These are phyloP conservation scores for Termitomyces sp. DNA, from an alignment of 768 basidiomycete species.

Conservation along the genomic window DNA sequence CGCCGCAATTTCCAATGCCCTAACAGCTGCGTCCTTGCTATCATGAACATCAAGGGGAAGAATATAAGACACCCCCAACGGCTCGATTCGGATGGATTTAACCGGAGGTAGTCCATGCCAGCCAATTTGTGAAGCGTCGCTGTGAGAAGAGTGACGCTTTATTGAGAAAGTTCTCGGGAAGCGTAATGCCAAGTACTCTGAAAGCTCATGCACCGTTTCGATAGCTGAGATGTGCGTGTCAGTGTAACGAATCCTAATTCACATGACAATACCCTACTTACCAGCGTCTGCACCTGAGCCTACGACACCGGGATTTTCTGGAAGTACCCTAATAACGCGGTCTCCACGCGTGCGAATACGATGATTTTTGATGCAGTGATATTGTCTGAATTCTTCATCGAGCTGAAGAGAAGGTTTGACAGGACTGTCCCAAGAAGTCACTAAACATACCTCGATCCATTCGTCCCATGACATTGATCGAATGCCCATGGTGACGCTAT, in stretches of 20 bases:
- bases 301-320: slow-evolving; percentile 37
- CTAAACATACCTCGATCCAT: slow-evolving; percentile 59
- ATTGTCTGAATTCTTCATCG: slow-evolving; percentile 48
- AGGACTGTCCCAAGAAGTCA: not conserved
- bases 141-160: slow-evolving; percentile 30
- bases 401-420: slow-evolving; percentile 29
- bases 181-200: slow-evolving; percentile 58
- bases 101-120: slow-evolving; percentile 46
- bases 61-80: slow-evolving; percentile 42
- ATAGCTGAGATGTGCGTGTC: slow-evolving; percentile 33
- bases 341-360: slow-evolving; percentile 48
- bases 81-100: slow-evolving; percentile 43
- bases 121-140: slow-evolving; percentile 21
- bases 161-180: slow-evolving; percentile 55
- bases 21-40: slow-evolving; percentile 31
- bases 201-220: slow-evolving; percentile 63
- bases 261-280: slow-evolving; percentile 13
- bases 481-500: slow-evolving; percentile 19
- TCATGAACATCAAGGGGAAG: slow-evolving; percentile 35
- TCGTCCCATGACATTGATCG: slow-evolving; percentile 56
- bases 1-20: slow-evolving; percentile 57
- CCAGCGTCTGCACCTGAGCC: slow-evolving; percentile 32
- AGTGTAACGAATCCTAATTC: not conserved
- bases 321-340: slow-evolving; percentile 41
- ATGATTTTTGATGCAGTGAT: slow-evolving; percentile 52